Percentiles rank a stretch among this genome's conserved stretches.
Evolutionary conservation across 495 filamentous ascomycete genomes (phyloP).

Genomic region (Cryomyces antarcticus): DNA sequence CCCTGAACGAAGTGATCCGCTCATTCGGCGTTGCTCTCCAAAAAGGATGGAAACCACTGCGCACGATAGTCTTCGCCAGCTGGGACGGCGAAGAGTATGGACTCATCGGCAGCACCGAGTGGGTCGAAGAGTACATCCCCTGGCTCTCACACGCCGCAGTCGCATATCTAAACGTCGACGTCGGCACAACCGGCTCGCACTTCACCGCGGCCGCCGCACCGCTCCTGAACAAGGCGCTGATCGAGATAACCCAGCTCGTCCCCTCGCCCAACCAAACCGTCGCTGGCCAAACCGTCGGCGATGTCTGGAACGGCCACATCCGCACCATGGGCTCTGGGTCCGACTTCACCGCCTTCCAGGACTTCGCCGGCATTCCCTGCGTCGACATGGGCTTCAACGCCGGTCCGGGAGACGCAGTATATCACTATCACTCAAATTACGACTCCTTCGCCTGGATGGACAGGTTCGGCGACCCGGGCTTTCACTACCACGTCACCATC

Average conservation of each 20-base stretch:
- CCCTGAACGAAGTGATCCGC: slow-evolving; percentile 21
- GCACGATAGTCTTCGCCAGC: slow-evolving; percentile 48
- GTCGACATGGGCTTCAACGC: slow-evolving; percentile 38
- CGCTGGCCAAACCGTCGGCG: slow-evolving; percentile 42
- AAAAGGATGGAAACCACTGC: slow-evolving; percentile 20
- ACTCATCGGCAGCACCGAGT: slow-evolving; percentile 49
- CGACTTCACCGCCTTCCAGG: slow-evolving; percentile 59
- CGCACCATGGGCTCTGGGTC: slow-evolving; percentile 47
- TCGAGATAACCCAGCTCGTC: slow-evolving; percentile 46
- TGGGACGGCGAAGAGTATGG: slow-evolving; percentile 66
- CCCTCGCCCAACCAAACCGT: slow-evolving; percentile 58
- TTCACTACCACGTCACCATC: slow-evolving; percentile 38
- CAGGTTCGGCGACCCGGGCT: slow-evolving; percentile 40
- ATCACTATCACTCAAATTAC: slow-evolving; percentile 65
- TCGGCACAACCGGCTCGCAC: slow-evolving; percentile 31
- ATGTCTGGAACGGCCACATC: slow-evolving; percentile 39
- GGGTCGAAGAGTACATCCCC: slow-evolving; percentile 66
- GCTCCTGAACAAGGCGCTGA: slow-evolving; percentile 55
- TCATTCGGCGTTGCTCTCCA: slow-evolving; percentile 15
- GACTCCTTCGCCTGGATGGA: slow-evolving; percentile 63
- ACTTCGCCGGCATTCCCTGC: slow-evolving; percentile 46
- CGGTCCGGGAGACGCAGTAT: slow-evolving; percentile 26
- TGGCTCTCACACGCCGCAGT: slow-evolving; percentile 40
- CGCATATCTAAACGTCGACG: slow-evolving; percentile 56
- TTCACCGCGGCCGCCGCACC: slow-evolving; percentile 49